A percentile compares a stretch with the other conserved stretches of the same genome.
Evolutionary conservation across 768 basidiomycete species (phyloP).

Genomic region (Grammothele lineata): DNA sequence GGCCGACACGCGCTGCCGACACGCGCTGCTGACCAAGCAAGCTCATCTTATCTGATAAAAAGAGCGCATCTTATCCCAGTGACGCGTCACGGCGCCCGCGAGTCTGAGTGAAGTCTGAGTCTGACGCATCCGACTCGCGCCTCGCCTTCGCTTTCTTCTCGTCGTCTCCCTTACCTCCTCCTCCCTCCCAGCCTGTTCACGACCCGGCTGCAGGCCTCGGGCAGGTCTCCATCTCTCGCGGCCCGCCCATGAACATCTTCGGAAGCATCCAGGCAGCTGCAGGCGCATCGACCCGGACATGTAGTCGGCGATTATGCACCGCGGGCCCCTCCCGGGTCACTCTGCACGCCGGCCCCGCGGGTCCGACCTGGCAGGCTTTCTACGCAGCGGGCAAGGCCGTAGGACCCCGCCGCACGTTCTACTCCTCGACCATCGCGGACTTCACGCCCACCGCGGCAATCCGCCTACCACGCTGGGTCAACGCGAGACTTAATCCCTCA

Average conservation of each 20-base stretch:
- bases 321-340: conserved; percentile 21
- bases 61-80: neutral
- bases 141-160: neutral
- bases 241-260: conserved; percentile 23
- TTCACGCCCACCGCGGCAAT: conserved; percentile 19
- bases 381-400: neutral
- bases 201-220: conserved; percentile 1
- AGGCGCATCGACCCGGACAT: conserved; percentile 20
- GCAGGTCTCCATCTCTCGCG: conserved; percentile 1
- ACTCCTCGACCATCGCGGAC: conserved; percentile 24
- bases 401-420: conserved; percentile 20
- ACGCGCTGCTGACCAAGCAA: no score
- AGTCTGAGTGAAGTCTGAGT: neutral
- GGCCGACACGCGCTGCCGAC: no score
- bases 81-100: conserved; percentile 14
- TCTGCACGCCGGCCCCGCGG: neutral
- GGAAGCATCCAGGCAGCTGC: conserved; percentile 19
- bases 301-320: conserved; percentile 20
- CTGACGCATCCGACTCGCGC: conserved; percentile 6
- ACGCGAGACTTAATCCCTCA: conserved; percentile 12
- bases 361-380: neutral
- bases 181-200: neutral
- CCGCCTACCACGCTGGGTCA: conserved; percentile 31
- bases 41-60: conserved; percentile 6
- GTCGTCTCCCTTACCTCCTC: conserved; percentile 6